These are phyloP conservation scores for Isabelozyma pseudorhagii DNA, from an alignment of 805 yeast genomes.

Conservation along the genomic window DNA sequence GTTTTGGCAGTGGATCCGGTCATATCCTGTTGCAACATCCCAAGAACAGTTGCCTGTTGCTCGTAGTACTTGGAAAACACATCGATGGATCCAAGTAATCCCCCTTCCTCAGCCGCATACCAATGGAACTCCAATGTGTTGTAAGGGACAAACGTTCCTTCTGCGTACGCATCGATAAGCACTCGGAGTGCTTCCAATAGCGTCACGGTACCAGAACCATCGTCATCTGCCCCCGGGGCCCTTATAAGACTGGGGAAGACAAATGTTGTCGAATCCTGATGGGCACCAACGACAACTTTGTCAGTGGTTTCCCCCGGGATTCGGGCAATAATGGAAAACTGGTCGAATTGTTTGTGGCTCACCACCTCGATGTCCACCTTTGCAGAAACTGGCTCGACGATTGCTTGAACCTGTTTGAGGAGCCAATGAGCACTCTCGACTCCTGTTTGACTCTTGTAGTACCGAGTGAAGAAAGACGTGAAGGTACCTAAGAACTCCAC, in stretches of 20 bases:
- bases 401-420: conserved; percentile 42
- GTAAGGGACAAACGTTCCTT: conserved; percentile 46
- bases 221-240: conserved; percentile 96
- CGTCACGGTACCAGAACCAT: conserved; percentile 85
- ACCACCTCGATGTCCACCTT: conserved; percentile 44
- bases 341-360: conserved; percentile 70
- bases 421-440: conserved; percentile 71
- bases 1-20: conserved; percentile 69
- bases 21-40: conserved; percentile 95
- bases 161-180: conserved; percentile 36
- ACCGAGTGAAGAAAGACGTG: conserved; percentile 71
- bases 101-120: conserved; percentile 95
- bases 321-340: conserved; percentile 68
- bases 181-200: conserved; percentile 72
- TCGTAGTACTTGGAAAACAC: conserved; percentile 57
- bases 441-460: conserved; percentile 73
- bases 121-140: conserved; percentile 90
- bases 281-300: conserved; percentile 80
- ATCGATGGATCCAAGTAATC: conserved; percentile 80
- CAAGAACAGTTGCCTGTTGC: conserved; percentile 53
- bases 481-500: conserved; percentile 56
- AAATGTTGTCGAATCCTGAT: conserved; percentile 80
- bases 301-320: conserved; percentile 51
- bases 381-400: conserved; percentile 23
- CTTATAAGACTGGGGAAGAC: conserved; percentile 62